These are phyloP conservation scores for Amanita muscaria DNA, from an alignment of 768 basidiomycete species.

Conservation along the genomic window DNA sequence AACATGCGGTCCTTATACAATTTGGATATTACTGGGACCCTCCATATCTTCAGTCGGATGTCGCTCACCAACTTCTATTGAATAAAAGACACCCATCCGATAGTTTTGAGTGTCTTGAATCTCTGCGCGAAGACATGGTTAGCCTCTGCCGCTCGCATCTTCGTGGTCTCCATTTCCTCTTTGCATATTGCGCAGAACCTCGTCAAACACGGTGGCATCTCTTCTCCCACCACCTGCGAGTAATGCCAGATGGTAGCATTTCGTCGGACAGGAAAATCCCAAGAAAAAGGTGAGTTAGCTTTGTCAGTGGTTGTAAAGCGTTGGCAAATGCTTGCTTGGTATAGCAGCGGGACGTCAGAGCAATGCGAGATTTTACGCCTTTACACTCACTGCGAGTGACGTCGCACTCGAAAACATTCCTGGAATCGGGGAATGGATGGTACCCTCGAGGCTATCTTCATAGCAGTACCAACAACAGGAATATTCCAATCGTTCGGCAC, in stretches of 20 bases:
- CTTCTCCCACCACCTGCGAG: neutral
- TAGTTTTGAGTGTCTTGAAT: neutral
- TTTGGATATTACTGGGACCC: no score
- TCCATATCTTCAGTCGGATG: no score
- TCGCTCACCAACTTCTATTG: constrained; percentile 2
- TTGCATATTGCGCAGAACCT: neutral
- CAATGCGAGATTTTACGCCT: neutral
- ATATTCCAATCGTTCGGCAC: constrained; percentile 47
- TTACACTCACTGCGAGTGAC: constrained; percentile 42
- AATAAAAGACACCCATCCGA: constrained; percentile 4
- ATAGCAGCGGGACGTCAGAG: no score
- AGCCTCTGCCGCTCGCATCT: neutral
- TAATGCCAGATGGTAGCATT: constrained; percentile 34
- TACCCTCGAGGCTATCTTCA: constrained; percentile 47
- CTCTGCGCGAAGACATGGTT: neutral
- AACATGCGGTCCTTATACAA: no score
- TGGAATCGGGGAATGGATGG: constrained; percentile 56
- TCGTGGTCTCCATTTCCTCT: neutral
- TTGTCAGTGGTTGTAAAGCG: constrained; percentile 36
- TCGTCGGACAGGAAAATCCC: constrained; percentile 58
- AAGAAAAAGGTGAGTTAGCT: constrained; percentile 43
- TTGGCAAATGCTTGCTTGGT: constrained; percentile 37
- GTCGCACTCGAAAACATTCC: constrained; percentile 34
- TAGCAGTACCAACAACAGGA: constrained; percentile 59
- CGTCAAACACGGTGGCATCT: neutral